Evolutionary conservation across 1,139 yeast genomes (phyloP).

Genomic region (Barnettozyma hawaiiensis): DNA sequence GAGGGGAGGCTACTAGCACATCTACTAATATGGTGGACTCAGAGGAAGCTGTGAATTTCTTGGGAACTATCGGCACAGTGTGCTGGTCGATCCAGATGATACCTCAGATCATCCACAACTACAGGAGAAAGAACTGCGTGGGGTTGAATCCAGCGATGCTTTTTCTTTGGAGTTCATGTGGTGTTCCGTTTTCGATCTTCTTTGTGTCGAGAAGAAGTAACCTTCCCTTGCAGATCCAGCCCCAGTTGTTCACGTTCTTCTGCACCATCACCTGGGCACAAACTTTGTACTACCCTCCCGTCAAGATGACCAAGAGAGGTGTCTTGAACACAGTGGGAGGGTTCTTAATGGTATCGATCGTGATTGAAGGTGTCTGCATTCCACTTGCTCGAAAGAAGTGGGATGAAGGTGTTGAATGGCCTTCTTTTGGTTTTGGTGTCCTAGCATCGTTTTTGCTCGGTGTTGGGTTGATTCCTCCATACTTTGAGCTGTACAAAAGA

Average conservation of each 20-base stretch:
- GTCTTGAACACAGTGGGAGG: constrained; percentile 31
- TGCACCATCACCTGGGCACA: constrained; percentile 62
- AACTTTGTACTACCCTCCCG: constrained; percentile 68
- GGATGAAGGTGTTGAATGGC: constrained; percentile 51
- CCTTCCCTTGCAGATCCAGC: constrained; percentile 71
- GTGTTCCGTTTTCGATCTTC: constrained; percentile 72
- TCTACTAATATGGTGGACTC: not conserved
- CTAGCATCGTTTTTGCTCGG: constrained; percentile 67
- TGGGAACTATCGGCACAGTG: constrained; percentile 77
- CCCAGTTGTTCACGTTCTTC: constrained; percentile 65
- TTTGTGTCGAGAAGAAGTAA: constrained; percentile 61
- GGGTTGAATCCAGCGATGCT: constrained; percentile 76
- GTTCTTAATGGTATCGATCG: constrained; percentile 43
- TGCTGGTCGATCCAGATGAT: constrained; percentile 80
- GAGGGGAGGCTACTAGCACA: no score
- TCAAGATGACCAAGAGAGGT: constrained; percentile 31
- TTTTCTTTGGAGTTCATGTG: constrained; percentile 71
- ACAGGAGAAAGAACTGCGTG: constrained; percentile 59
- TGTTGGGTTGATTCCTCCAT: constrained; percentile 76
- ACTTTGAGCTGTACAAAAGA: constrained; percentile 67
- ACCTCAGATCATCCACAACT: constrained; percentile 73
- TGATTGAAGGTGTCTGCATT: constrained; percentile 57
- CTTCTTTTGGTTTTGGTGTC: constrained; percentile 62
- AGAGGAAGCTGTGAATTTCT: constrained; percentile 49
- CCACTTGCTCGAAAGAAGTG: constrained; percentile 57